Conservation (phyloP, 176 grass and related monocot genomes). For the Lolium rigidum region DNA sequence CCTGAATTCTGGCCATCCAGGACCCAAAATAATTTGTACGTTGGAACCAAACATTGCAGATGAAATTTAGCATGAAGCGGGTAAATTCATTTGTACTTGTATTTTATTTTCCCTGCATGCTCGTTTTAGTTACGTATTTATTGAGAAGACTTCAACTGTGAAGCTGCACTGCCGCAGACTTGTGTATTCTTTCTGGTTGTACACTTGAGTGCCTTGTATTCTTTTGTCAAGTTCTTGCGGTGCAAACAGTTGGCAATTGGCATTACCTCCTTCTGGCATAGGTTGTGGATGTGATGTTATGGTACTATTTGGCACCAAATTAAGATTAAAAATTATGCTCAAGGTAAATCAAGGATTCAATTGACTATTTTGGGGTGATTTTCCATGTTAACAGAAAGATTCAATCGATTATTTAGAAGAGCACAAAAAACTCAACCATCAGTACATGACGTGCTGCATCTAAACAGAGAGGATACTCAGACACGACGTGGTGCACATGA, state of each 20-base stretch:
- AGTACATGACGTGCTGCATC: not conserved
- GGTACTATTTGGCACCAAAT: not conserved
- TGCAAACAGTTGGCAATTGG: not conserved
- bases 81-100: conserved; percentile 42
- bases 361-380: not conserved
- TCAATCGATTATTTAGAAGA: no score
- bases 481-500: not conserved
- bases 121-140: conserved; percentile 35
- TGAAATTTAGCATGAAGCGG: conserved; percentile 31
- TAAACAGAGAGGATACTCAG: not conserved
- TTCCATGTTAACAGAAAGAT: not conserved
- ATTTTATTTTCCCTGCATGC: conserved; percentile 8
- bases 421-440: not conserved
- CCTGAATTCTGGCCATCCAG: conserved; percentile 44
- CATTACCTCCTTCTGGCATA: not conserved
- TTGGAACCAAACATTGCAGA: conserved; percentile 45
- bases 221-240: not conserved
- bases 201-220: not conserved
- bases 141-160: not conserved
- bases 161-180: conserved; percentile 1
- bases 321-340: not conserved
- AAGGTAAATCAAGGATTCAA: not conserved
- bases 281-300: not conserved
- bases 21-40: conserved; percentile 48
- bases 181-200: conserved; percentile 25